Base-by-base conservation (phyloP, 352 stramenopile species). In the Phytophthora gonapodyides region DNA sequence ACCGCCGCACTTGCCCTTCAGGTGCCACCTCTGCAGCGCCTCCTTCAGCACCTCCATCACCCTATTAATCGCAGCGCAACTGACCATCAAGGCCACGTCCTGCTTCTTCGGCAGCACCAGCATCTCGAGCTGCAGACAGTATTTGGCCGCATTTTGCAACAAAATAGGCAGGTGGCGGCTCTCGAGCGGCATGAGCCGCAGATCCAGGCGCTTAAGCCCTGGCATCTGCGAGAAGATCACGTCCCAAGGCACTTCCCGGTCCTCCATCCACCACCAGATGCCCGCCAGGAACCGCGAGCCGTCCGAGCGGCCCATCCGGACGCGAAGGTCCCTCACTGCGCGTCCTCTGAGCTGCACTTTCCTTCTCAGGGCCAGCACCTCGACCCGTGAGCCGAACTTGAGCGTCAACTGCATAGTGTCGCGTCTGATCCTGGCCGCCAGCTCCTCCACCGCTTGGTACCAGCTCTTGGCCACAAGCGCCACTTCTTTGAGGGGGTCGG, bases 391-490 rank as follows among this genome's bases (percentile, higher is more conserved):
- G 15, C 63, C 63, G 13, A 50, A 73, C 7, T 71, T 62, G 10
- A 84, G 60, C 13, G 63, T 69, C 24, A 84, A 38, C 41, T 66
- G 63, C 46, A 80, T 61, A 3, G 56, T 62, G 17, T 69, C 60
- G 27, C 73, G 69, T 10, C 54, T 58, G 11, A 48, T 44, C 2
- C 46, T 48, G 16, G 72, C 75, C 21, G 61, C 36, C 5, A 81
- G n/a, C 51, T 81, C 72, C 36, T 66, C 63, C 34, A 80, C 42
- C 6, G 61, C 58, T n/a, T 63, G n/a, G 5, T 27, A 49, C 75
- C 72, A 84, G 35, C 61, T 64, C 33, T 68, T 68, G 2, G 56
- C 46, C 43, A 84, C 75, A 15, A 84, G 62, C 27, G 69, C 69
- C 19, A 79, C 33, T 15, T 58, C 40, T 44, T 53, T 40, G 11